Evolutionary conservation across 257 asterid species (phyloP), one percentile per base, ranked within the genome.

Genomic region (Salvia hispanica): DNA sequence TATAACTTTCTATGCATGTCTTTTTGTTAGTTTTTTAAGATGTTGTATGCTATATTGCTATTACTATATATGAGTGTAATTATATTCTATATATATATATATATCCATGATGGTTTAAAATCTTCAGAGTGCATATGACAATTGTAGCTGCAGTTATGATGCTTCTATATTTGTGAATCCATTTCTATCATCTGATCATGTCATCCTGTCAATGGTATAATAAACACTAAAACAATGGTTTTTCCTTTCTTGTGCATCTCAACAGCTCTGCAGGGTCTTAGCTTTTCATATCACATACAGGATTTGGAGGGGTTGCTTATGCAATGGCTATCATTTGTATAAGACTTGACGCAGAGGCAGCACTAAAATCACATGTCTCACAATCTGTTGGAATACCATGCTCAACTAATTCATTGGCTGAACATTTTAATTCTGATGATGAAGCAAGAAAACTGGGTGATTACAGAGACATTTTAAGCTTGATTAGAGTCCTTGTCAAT

Each of bases 241-340:
- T n/a, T 69, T 34, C 31, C 28, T 31, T 50, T 69, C 46, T 75
- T 68, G 75, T 71, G 43, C 58, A 67, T 73, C 70, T 71, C 42
- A 74, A 73, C 87, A 90, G 97, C 80, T 70, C 88, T 58, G 97
- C 96, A 77, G 96, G 95, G 77, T 86, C 96, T 70, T 92, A 92
- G 81, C 97, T 92, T 64, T 92, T 83, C 81, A 89, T 92, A 80
- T 90, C 98, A 61, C 98, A 92, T 93, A 92, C 98, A 67, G 97
- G 98, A 80, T 90, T 86, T 76, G 98, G 98, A 69, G 97, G 97
- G 79, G 92, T 92, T 83, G 84, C 98, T 25, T 92, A 92, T 82
- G 98, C 98, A 57, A 90, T 92, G 98, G 90, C 95, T 71, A 88
- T 92, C 73, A 81, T 88, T 76, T 92, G 97, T 80, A 74, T 85